These are phyloP conservation scores for Arthrobotrys megalospora DNA, from an alignment of 2,329 filamentous ascomycete species.

Conservation along the genomic window DNA sequence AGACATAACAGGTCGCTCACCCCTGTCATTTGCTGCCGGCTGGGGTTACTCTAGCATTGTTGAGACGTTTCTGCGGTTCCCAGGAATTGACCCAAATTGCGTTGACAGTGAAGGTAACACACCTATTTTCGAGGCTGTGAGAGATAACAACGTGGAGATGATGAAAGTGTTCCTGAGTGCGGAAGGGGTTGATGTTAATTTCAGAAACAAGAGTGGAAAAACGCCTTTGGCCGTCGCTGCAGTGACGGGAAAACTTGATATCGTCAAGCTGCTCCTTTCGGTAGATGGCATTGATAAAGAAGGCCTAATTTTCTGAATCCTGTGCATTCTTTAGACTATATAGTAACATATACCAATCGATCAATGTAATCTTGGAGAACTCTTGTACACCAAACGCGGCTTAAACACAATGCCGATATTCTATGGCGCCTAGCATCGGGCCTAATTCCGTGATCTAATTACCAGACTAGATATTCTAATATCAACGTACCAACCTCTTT, in stretches of 20 bases:
- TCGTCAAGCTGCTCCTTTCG: slow-evolving; percentile 14
- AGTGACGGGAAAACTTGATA: slow-evolving; percentile 1
- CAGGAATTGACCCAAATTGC: slow-evolving; percentile 20
- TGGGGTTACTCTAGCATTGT: slow-evolving; percentile 13
- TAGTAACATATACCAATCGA: too few relatives aligned
- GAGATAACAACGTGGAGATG: slow-evolving; percentile 23
- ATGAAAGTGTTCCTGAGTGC: slow-evolving; percentile 9
- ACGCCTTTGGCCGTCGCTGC: slow-evolving; percentile 6
- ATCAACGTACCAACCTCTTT: too few relatives aligned
- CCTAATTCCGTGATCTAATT: too few relatives aligned
- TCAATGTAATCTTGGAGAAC: too few relatives aligned
- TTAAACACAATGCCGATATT: too few relatives aligned
- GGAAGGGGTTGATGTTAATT: slow-evolving; percentile 26
- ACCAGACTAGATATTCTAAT: too few relatives aligned
- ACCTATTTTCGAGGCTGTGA: slow-evolving; percentile 24
- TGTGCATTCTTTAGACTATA: too few relatives aligned
- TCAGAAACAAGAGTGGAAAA: slow-evolving; percentile 4
- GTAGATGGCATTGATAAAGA: slow-evolving; percentile 28
- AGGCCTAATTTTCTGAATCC: not conserved
- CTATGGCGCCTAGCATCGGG: too few relatives aligned
- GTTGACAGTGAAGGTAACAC: slow-evolving; percentile 25
- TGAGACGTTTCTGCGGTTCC: slow-evolving; percentile 18
- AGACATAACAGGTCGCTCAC: slow-evolving; percentile 20
- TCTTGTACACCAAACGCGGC: too few relatives aligned
- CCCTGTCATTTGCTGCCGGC: slow-evolving; percentile 22